Percentiles rank a stretch among this genome's conserved stretches.
Conservation (phyloP, 371 early-diverging fungal genomes). For the Zychaea mexicana region DNA sequence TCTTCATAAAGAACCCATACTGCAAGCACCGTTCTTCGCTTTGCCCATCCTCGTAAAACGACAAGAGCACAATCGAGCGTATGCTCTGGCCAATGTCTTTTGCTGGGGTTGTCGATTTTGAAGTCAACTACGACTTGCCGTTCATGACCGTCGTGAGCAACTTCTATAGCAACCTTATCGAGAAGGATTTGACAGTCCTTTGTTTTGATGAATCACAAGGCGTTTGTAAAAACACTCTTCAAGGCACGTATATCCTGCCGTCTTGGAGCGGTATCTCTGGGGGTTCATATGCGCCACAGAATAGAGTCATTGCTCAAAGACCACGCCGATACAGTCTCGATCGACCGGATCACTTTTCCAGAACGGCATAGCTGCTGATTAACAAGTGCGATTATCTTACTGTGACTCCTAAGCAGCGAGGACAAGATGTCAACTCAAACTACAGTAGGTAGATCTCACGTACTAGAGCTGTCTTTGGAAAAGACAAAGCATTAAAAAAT, state of each 20-base stretch:
- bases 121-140: not conserved
- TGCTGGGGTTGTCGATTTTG: not conserved
- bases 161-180: not conserved
- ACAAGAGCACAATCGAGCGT: not conserved
- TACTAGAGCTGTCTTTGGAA: too few relatives aligned
- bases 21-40: not conserved
- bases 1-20: not conserved
- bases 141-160: not conserved
- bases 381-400: too few relatives aligned
- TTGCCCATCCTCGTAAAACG: not conserved
- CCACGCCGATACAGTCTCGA: too few relatives aligned
- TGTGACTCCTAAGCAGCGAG: too few relatives aligned
- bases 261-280: not conserved
- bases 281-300: not conserved
- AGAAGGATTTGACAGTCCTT: not conserved
- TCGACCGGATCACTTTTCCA: too few relatives aligned
- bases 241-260: not conserved
- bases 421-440: too few relatives aligned
- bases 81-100: not conserved
- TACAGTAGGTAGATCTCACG: too few relatives aligned
- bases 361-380: too few relatives aligned
- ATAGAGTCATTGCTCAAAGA: too few relatives aligned
- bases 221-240: not conserved
- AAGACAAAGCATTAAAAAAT: too few relatives aligned
- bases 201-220: not conserved